Conservation (phyloP, 169 alveolate species). For the Eimeria necatrix region DNA sequence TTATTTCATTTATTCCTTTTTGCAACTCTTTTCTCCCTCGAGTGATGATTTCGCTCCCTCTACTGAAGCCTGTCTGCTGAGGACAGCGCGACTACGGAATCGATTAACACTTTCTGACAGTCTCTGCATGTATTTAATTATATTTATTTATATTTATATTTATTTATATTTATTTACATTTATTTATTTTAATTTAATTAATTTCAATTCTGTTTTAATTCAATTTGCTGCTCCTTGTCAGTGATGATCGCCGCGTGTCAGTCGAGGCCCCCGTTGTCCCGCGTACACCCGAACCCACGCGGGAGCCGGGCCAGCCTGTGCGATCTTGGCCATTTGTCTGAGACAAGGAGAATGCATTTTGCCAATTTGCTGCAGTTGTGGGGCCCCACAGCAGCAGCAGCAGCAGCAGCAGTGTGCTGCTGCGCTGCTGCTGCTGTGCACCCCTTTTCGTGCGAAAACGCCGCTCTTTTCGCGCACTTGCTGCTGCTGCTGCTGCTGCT, state of each 20-base stretch:
- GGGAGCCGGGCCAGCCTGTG: constrained; percentile 74
- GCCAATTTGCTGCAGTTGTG: background rate
- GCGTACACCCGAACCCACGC: constrained; percentile 69
- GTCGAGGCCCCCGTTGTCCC: constrained; percentile 61
- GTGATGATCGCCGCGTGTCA: constrained; percentile 51
- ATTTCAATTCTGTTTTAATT: too few relatives aligned
- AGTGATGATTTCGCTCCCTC: constrained; percentile 15
- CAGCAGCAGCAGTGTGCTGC: too few relatives aligned
- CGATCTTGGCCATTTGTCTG: background rate
- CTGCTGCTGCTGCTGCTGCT: too few relatives aligned
- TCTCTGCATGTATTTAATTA: background rate
- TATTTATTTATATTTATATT: background rate
- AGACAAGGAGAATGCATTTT: background rate
- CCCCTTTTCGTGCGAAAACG: too few relatives aligned
- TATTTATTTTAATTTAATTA: background rate
- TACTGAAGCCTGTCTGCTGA: background rate
- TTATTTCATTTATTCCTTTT: background rate
- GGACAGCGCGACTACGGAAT: constrained; percentile 33
- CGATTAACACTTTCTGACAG: background rate
- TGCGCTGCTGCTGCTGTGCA: too few relatives aligned
- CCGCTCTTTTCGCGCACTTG: too few relatives aligned
- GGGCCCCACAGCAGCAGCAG: too few relatives aligned
- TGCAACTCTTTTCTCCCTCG: background rate
- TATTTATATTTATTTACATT: background rate
- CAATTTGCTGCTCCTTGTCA: too few relatives aligned